phyloP scores from a whole-genome alignment of 495 filamentous ascomycete species.

The Xylaria telfairii region DNA sequence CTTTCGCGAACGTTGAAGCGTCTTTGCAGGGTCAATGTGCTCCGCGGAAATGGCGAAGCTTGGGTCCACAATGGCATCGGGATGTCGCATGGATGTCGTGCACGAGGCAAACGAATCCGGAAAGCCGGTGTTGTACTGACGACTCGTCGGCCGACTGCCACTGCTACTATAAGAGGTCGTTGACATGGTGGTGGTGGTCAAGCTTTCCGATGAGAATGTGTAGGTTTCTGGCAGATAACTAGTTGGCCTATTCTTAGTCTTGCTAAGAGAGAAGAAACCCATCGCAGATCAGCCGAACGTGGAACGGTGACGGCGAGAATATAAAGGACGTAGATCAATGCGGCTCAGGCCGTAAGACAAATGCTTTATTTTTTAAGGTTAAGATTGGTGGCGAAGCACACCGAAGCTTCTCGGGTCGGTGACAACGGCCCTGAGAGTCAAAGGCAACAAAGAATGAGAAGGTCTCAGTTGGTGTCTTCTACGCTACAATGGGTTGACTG shows the following conservation, averaged over 20 bases:
- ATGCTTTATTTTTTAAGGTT: neutral
- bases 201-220: slow-evolving; percentile 20
- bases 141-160: slow-evolving; percentile 34
- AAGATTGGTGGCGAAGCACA: neutral
- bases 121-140: slow-evolving; percentile 39
- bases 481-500: neutral
- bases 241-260: slow-evolving; percentile 17
- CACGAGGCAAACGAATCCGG: slow-evolving; percentile 38
- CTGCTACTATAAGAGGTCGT: slow-evolving; percentile 26
- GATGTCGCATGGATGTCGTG: slow-evolving; percentile 40
- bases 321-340: slow-evolving; percentile 1
- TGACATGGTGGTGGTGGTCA: slow-evolving; percentile 30
- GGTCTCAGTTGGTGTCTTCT: neutral
- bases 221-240: slow-evolving; percentile 10
- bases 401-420: neutral
- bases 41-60: slow-evolving; percentile 39
- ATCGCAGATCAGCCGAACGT: neutral
- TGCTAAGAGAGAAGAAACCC: slow-evolving; percentile 18
- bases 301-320: neutral
- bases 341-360: neutral
- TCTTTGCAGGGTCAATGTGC: slow-evolving; percentile 37
- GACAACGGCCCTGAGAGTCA: neutral
- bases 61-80: slow-evolving; percentile 36
- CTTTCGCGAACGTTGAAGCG: slow-evolving; percentile 36
- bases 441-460: neutral